Base-by-base conservation (phyloP, 2,329 filamentous ascomycete species). In the Macrophomina pseudophaseolina region DNA sequence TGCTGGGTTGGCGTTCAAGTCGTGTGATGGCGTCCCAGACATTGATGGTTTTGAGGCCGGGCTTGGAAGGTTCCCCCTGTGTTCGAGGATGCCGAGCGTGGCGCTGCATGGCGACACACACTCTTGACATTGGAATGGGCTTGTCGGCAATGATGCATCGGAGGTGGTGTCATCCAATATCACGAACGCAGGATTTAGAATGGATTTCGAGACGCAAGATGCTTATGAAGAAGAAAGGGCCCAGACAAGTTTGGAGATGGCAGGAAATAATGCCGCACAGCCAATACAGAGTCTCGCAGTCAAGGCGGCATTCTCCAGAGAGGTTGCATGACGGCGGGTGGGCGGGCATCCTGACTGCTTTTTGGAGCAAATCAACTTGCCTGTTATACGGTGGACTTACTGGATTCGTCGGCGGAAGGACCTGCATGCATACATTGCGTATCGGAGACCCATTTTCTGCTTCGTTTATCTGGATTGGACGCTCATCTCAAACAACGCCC, bases 401-500 rank as follows among this genome's bases (percentile, higher is more conserved):
- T 38, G 54, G 12, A 44, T 58, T 18, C 23, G 35, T 30, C 5
- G 5, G 16, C 38, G 54, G 54, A 58, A 4, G 38, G 54, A 58
- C 38, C 54, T 44, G 35, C 23, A 30, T 18, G 33, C 23, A 58
- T 18, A 58, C 54, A 48, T 48, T 59, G 56, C 56, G 42, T n/a
- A n/a, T 3, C 56, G 56, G 56, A 59, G 40, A 59, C 46, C 28
- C 46, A 59, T 18, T 32, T 48, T 40, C 18, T n/a, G 40, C 40
- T 59, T 35, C 56, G 56, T 59, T 16, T 59, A 59, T 59, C 54
- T 16, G 23, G 23, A 16, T 14, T 9, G 7, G 5, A 38, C 35
- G 53, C 53, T 58, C 53, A 58, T 56, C 53, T 59, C 54, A 33
- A 58, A 59, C 56, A 38, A 11, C 40, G 46, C 5, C 56, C 40